Conservation (phyloP, 257 asterid genomes). For the Eustoma russellianum region DNA sequence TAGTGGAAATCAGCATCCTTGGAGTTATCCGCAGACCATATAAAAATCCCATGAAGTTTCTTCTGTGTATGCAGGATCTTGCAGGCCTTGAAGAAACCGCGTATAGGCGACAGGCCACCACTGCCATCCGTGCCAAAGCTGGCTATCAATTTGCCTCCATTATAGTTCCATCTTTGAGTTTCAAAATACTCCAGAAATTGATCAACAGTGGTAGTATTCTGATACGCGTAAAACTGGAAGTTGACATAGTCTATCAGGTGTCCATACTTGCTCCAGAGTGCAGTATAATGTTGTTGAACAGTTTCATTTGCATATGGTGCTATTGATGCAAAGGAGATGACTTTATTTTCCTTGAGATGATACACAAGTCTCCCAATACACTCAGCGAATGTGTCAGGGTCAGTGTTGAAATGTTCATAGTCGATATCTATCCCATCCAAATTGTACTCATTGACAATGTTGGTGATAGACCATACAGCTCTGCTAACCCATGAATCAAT, state of each 20-base stretch:
- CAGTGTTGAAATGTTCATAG: constrained; percentile 56
- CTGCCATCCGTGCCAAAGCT: constrained; percentile 63
- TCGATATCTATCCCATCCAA: constrained; percentile 76
- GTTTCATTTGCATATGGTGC: constrained; percentile 48
- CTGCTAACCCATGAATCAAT: constrained; percentile 49
- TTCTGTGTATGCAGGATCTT: constrained; percentile 31
- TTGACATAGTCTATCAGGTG: constrained; percentile 66
- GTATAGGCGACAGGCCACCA: constrained; percentile 52
- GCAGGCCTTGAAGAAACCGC: constrained; percentile 63
- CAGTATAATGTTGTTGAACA: constrained; percentile 46
- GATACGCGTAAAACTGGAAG: constrained; percentile 64
- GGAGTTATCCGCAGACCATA: constrained; percentile 83
- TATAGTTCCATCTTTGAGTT: constrained; percentile 41
- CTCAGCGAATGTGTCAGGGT: constrained; percentile 63
- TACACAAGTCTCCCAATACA: constrained; percentile 51
- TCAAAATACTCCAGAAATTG: constrained; percentile 52
- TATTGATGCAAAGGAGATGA: constrained; percentile 49
- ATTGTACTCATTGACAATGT: constrained; percentile 35
- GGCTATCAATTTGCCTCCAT: constrained; percentile 44
- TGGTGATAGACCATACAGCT: constrained; percentile 44
- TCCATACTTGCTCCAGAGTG: constrained; percentile 51
- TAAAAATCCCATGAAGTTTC: constrained; percentile 67
- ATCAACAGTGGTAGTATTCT: constrained; percentile 33
- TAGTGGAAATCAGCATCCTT: constrained; percentile 35
- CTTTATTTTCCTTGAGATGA: constrained; percentile 42